Evolutionary conservation across 768 basidiomycete species (phyloP).

Genomic region (Termitomyces sp.): DNA sequence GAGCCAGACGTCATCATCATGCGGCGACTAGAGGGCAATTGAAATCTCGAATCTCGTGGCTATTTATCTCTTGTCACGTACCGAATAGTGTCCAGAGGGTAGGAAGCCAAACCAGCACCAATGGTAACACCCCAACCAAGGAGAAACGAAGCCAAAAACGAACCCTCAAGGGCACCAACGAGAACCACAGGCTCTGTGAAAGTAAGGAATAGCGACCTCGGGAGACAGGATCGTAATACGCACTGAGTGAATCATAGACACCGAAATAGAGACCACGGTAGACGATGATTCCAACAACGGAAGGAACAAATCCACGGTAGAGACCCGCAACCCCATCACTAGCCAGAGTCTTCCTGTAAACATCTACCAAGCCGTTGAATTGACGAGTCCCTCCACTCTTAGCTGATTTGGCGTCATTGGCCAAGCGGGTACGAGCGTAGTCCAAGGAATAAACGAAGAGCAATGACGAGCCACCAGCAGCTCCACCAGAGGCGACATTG

Average conservation of each 20-base stretch:
- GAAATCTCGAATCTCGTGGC: background rate
- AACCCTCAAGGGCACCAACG: constrained; percentile 91
- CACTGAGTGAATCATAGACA: constrained; percentile 92
- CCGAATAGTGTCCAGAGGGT: constrained; percentile 91
- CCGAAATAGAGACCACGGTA: constrained; percentile 99
- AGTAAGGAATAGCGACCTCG: constrained; percentile 18
- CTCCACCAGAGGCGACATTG: constrained; percentile 98
- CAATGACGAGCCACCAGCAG: constrained; percentile 96
- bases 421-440: constrained; percentile 98
- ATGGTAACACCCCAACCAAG: constrained; percentile 99
- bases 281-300: constrained; percentile 98
- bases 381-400: constrained; percentile 91
- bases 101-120: constrained; percentile 98
- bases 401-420: constrained; percentile 95
- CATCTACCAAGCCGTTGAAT: constrained; percentile 98
- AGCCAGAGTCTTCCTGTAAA: constrained; percentile 96
- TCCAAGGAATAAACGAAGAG: constrained; percentile 99
- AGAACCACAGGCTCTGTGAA: constrained; percentile 90
- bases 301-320: constrained; percentile 99
- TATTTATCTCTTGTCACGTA: constrained; percentile 23
- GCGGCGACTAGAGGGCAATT: constrained; percentile 74
- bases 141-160: constrained; percentile 93
- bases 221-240: constrained; percentile 27
- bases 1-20: constrained; percentile 99
- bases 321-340: constrained; percentile 98